Evolutionary conservation across 1,139 yeast genomes (phyloP).

Genomic region (Hyphopichia burtonii): DNA sequence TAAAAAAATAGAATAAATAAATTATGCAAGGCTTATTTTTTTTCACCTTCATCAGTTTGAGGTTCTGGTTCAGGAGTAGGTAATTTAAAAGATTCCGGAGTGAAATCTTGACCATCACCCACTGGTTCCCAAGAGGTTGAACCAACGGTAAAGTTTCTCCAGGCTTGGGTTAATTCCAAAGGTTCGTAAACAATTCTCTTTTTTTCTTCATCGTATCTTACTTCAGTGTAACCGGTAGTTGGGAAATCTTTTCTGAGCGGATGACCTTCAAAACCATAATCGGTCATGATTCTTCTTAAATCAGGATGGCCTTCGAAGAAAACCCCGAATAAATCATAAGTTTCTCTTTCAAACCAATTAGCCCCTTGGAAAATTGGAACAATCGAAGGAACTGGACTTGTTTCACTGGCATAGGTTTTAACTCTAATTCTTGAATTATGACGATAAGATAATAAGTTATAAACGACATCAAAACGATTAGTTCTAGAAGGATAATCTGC

Average conservation of each 20-base stretch:
- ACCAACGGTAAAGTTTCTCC: constrained; percentile 87
- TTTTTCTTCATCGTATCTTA: constrained; percentile 87
- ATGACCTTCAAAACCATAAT: constrained; percentile 91
- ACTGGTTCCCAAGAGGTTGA: constrained; percentile 91
- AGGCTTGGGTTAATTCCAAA: constrained; percentile 85
- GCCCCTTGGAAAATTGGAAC: constrained; percentile 74
- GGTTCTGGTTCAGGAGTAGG: constrained; percentile 84
- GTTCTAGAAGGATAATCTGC: constrained; percentile 85
- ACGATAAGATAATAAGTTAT: constrained; percentile 76
- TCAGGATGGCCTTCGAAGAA: constrained; percentile 90
- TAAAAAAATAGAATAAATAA: constrained; percentile 1
- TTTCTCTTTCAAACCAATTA: constrained; percentile 89
- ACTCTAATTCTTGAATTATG: constrained; percentile 87
- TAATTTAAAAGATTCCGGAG: constrained; percentile 78
- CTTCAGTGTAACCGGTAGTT: constrained; percentile 87
- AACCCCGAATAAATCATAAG: constrained; percentile 82
- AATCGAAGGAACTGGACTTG: constrained; percentile 76
- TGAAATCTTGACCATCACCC: constrained; percentile 80
- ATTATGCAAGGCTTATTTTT: constrained; percentile 14
- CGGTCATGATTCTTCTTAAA: constrained; percentile 86
- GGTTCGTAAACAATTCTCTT: constrained; percentile 89
- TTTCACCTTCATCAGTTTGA: constrained; percentile 40
- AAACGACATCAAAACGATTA: constrained; percentile 84
- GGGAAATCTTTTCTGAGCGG: constrained; percentile 94
- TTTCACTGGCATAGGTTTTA: constrained; percentile 84